Base-by-base conservation (phyloP, 352 stramenopile genomes). In the Phytophthora megakarya region DNA sequence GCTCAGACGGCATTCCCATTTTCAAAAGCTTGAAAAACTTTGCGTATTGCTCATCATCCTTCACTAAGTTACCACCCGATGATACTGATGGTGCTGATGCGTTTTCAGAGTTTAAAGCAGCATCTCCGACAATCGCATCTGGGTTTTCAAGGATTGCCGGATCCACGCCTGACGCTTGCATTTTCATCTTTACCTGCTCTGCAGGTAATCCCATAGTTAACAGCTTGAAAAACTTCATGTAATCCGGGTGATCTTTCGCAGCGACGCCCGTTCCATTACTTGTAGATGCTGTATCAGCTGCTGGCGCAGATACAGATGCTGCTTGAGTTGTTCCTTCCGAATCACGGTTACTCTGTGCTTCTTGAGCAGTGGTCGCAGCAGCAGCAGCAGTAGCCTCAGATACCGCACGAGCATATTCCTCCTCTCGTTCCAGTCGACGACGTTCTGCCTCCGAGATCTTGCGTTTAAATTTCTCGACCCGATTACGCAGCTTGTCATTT, bases 1-100 rank as follows among this genome's bases (percentile, higher is more conserved):
- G 95, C 40, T 95, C 87, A 25, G 87, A 64, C 9, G 97, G 97
- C 85, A 99, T 96, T 19, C 94, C 95, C 76, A 99, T 95, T 59
- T 97, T 98, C 12, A 88, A 53, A 73, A 99, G 95, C 62, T 98
- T 98, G 71, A 98, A 98, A 71, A 98, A 99, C 72, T 98, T 98
- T 5, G 75, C 72, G 59, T 98, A 98, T 37, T 72, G 76, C 19
- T 91, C 82, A 39, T 92, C 81, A 40, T 91, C 82, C 38, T 92
- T 90, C 42, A 92, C 81, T 15, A 86, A 62, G 11, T 33, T 65
- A 5, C 61, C 65, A 46, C 67, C 55, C 19, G 61, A 50, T 19
- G 44, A 19, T 11, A 40, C 46, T 13, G 49, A 8, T 23, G 47
- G 40, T 25, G 46, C 43, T 25, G 30, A 32, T 21, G 38, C 28